Evolutionary conservation across 352 stramenopile species (phyloP).

Genomic region (Pythium oligandrum): DNA sequence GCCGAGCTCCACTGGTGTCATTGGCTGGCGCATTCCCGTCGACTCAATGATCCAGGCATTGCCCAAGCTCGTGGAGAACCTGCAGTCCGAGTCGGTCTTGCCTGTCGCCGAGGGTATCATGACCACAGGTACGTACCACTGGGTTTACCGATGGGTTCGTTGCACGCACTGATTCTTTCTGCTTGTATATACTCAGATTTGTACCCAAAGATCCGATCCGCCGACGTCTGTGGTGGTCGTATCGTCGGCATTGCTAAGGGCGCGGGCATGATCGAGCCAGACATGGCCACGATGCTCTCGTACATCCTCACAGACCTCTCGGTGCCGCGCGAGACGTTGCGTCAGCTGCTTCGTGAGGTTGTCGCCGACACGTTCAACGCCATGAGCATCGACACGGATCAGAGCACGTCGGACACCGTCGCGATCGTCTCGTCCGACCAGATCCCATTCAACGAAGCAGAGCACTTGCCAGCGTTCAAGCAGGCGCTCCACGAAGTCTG

Average conservation of each 20-base stretch:
- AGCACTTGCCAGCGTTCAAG: constrained; percentile 88
- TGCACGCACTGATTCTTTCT: background rate
- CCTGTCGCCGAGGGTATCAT: constrained; percentile 95
- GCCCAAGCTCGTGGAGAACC: constrained; percentile 68
- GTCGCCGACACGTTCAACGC: constrained; percentile 89
- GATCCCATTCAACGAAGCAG: constrained; percentile 77
- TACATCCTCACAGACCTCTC: constrained; percentile 87
- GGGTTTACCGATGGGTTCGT: background rate
- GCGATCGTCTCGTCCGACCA: constrained; percentile 93
- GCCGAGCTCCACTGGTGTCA: constrained; percentile 96
- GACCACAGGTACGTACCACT: constrained; percentile 84
- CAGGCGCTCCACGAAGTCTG: constrained; percentile 90
- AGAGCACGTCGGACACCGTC: constrained; percentile 97
- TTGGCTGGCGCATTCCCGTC: constrained; percentile 97
- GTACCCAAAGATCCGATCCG: constrained; percentile 89
- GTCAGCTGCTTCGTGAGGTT: constrained; percentile 71
- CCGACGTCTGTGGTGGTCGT: constrained; percentile 77
- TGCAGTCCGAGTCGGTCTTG: constrained; percentile 93
- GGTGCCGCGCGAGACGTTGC: constrained; percentile 78
- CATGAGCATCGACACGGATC: constrained; percentile 97
- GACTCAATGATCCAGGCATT: constrained; percentile 85
- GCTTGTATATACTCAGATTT: constrained; percentile 34
- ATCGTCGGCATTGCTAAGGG: constrained; percentile 98
- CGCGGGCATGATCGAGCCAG: constrained; percentile 98
- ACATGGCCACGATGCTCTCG: constrained; percentile 93